These are phyloP conservation scores for Byssochlamys sp. DNA, from an alignment of 2,329 filamentous ascomycete genomes.

Conservation along the genomic window DNA sequence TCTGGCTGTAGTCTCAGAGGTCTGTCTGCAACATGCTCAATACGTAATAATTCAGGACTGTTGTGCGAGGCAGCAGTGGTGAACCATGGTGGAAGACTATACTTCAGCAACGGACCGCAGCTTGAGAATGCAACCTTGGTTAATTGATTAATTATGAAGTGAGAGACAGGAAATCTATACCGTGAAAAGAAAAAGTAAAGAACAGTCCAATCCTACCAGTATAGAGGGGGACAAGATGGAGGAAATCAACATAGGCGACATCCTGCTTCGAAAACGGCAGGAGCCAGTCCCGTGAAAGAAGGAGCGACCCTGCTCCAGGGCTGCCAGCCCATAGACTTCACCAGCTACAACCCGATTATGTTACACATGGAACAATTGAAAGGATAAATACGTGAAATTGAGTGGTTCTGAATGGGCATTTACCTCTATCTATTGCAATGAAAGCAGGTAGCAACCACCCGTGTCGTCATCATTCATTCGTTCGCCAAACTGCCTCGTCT, in stretches of 20 bases:
- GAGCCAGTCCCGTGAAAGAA: neutral
- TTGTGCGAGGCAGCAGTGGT: neutral
- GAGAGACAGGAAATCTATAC: neutral
- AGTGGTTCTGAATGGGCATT: constrained; percentile 20
- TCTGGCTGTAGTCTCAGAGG: neutral
- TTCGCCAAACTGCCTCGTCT: constrained; percentile 16
- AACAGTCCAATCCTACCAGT: neutral
- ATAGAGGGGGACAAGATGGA: too few species aligned
- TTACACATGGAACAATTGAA: neutral
- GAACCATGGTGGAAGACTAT: constrained; percentile 2
- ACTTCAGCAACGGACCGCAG: constrained; percentile 2
- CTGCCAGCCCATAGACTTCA: neutral
- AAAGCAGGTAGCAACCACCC: constrained; percentile 20
- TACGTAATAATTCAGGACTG: neutral
- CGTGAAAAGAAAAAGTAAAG: neutral
- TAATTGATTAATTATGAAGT: neutral
- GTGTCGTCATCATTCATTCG: constrained; percentile 22
- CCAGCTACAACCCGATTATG: constrained; percentile 2
- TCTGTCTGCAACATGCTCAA: neutral
- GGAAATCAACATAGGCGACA: neutral
- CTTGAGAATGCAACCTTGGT: neutral
- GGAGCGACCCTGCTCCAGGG: neutral
- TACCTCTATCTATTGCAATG: constrained; percentile 26
- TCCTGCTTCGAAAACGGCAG: neutral
- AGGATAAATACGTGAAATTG: constrained; percentile 2